Percentiles rank a stretch among this genome's conserved stretches.
Conservation (phyloP, 176 grass and related monocot genomes). For the Raddia guianensis region DNA sequence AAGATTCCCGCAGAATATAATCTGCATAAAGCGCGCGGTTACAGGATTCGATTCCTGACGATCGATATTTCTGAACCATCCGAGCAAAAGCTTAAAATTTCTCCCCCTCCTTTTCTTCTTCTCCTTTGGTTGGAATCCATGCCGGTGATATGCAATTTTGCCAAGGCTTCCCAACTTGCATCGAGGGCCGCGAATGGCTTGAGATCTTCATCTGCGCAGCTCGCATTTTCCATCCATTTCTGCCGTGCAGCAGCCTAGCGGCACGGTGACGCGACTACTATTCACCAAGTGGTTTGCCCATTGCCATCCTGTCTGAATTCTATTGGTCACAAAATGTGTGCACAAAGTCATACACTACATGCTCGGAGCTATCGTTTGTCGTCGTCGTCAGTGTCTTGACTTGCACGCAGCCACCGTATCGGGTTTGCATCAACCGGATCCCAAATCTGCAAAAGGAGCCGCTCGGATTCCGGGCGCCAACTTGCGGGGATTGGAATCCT, state of each 20-base stretch:
- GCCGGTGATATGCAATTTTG: neutral
- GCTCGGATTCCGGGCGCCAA: conserved; percentile 41
- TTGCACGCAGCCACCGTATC: neutral
- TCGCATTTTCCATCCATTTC: neutral
- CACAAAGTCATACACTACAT: neutral
- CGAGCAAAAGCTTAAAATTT: neutral
- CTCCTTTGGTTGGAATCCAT: neutral
- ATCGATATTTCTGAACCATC: conserved; percentile 39
- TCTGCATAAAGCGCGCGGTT: conserved; percentile 37
- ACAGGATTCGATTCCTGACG: conserved; percentile 21
- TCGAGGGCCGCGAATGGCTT: neutral
- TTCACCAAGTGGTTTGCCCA: neutral
- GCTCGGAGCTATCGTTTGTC: neutral
- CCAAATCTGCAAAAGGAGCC: conserved; percentile 40
- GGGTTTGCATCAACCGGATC: conserved; percentile 38
- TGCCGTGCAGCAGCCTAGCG: neutral
- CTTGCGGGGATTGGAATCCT: conserved; percentile 38
- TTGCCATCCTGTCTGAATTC: neutral
- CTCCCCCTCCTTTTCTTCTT: neutral
- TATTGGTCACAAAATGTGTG: neutral
- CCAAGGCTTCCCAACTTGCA: neutral
- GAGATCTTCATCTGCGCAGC: neutral
- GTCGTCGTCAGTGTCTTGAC: conserved; percentile 3
- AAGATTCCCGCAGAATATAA: conserved; percentile 49
- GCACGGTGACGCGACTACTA: too few relatives aligned